These are phyloP conservation scores for Strigomonas culicis DNA, from an alignment of 208 protist genomes.

Conservation along the genomic window DNA sequence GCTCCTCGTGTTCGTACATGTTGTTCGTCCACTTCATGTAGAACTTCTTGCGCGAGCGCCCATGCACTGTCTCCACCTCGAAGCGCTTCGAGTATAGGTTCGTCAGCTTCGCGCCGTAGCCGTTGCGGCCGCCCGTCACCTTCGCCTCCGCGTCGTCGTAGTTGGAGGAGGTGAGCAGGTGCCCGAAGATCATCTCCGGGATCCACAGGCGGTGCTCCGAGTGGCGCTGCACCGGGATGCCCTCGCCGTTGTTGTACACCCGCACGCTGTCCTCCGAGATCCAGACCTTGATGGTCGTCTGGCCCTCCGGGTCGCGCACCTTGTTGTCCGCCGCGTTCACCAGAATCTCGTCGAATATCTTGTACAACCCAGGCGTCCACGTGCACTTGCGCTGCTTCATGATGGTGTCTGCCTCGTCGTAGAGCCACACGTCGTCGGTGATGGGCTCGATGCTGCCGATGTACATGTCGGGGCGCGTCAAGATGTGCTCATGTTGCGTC, in stretches of 20 bases:
- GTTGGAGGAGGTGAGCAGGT: slow-evolving; percentile 98
- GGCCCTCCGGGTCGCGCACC: slow-evolving; percentile 91
- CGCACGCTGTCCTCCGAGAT: slow-evolving; percentile 96
- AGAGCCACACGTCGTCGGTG: slow-evolving; percentile 95
- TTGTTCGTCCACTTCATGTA: slow-evolving; percentile 97
- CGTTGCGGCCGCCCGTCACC: slow-evolving; percentile 94
- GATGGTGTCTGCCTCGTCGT: slow-evolving; percentile 82
- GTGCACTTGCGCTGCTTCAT: slow-evolving; percentile 94
- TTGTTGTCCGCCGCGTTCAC: slow-evolving; percentile 99
- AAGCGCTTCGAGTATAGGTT: slow-evolving; percentile 99
- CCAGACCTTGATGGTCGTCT: slow-evolving; percentile 92
- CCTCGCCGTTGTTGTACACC: slow-evolving; percentile 98
- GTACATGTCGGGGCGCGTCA: slow-evolving; percentile 99
- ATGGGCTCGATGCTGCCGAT: slow-evolving; percentile 94
- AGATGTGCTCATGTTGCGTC: slow-evolving; percentile 98
- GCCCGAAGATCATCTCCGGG: slow-evolving; percentile 99
- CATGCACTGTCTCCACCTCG: slow-evolving; percentile 97
- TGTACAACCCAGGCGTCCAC: slow-evolving; percentile 99
- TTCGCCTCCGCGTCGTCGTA: slow-evolving; percentile 98
- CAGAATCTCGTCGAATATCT: slow-evolving; percentile 99
- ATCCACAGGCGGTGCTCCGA: slow-evolving; percentile 97
- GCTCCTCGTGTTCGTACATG: slow-evolving; percentile 93
- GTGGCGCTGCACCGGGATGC: slow-evolving; percentile 97
- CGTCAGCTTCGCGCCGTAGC: slow-evolving; percentile 99
- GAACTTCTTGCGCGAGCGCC: slow-evolving; percentile 88